Evolutionary conservation across 2,329 filamentous ascomycete species (phyloP), one percentile per base, ranked within the genome.

Genomic region (Calonectria hawksworthii): DNA sequence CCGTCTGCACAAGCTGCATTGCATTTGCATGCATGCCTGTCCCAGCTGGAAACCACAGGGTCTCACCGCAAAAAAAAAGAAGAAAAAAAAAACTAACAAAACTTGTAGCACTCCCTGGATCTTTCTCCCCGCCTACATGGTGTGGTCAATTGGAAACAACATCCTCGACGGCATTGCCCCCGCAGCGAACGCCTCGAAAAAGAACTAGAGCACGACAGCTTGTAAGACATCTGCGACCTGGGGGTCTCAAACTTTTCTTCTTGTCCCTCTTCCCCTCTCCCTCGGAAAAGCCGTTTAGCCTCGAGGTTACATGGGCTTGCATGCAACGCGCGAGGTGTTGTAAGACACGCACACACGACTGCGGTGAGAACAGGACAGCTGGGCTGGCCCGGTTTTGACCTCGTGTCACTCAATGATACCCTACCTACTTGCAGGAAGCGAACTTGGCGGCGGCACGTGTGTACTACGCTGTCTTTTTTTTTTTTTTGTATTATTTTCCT

Each of bases 31-130:
- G 7, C 2, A 2, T 51, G 8, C 61, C 74, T 64, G n/a, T 61
- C 68, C 9, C 30, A 63, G 23, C 41, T 41, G 36, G 16, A 63
- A 63, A 63, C 34, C n/a, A 26, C 26, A 23, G 41, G 16, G 56
- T 63, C 56, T 63, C 34, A 63, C 36, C n/a, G 23, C 5, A 41
- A 41, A 63, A 63, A 26, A 34, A 56, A n/a, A n/a, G n/a, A n/a
- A n/a, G n/a, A n/a, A n/a, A n/a, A n/a, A n/a, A n/a, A n/a, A n/a
- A n/a, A n/a, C n/a, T n/a, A n/a, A n/a, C n/a, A n/a, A n/a, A n/a
- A 56, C 10, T 23, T 4, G 36, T 71, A 92, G 90, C 76, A 90
- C 89, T 75, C 84, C 87, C 0, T 92, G 90, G 90, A 85, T 92
- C 61, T 78, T 92, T 64, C 85, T 88, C 41, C 87, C 90, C 0